A percentile compares a stretch with the other conserved stretches of the same genome.
Conservation (phyloP, 2,329 filamentous ascomycete species). For the Rutstroemia sp. region DNA sequence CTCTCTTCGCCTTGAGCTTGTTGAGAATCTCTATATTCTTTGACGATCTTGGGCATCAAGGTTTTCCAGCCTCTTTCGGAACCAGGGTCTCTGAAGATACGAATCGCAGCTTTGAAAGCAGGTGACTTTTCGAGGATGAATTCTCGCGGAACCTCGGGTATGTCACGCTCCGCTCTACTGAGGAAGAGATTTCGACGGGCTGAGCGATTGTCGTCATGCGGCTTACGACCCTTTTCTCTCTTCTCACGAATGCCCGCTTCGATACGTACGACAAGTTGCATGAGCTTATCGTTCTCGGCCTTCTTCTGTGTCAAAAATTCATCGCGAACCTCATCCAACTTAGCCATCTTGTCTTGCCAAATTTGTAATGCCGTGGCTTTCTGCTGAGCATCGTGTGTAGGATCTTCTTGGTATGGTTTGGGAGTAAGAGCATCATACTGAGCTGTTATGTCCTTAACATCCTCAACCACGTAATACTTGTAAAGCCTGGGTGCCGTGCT, state of each 20-base stretch:
- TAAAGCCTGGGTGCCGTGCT: conserved; percentile 20
- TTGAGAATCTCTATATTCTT: conserved; percentile 16
- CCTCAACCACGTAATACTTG: conserved; percentile 22
- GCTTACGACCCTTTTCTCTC: conserved; percentile 19
- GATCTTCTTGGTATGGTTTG: conserved; percentile 19
- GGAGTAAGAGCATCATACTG: conserved; percentile 25
- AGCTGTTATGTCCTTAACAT: conserved; percentile 22
- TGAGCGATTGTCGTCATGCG: conserved; percentile 21
- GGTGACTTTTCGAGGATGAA: conserved; percentile 23
- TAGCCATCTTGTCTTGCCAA: conserved; percentile 18
- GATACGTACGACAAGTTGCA: conserved; percentile 24
- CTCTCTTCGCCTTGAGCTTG: background rate
- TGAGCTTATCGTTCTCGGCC: conserved; percentile 22
- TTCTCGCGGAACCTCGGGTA: conserved; percentile 20
- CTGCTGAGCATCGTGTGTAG: conserved; percentile 19
- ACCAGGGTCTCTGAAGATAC: conserved; percentile 26
- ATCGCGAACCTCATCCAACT: conserved; percentile 17
- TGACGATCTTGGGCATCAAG: conserved; percentile 27
- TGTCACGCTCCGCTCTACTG: conserved; percentile 21
- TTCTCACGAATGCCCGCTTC: conserved; percentile 21
- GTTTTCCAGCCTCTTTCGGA: conserved; percentile 27
- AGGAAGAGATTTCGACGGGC: conserved; percentile 23
- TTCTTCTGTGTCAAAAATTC: conserved; percentile 23
- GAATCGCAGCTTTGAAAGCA: conserved; percentile 25
- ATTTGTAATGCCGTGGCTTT: conserved; percentile 18